Conservation (phyloP, 345 rosid genomes). For the Sisymbrium irio region DNA sequence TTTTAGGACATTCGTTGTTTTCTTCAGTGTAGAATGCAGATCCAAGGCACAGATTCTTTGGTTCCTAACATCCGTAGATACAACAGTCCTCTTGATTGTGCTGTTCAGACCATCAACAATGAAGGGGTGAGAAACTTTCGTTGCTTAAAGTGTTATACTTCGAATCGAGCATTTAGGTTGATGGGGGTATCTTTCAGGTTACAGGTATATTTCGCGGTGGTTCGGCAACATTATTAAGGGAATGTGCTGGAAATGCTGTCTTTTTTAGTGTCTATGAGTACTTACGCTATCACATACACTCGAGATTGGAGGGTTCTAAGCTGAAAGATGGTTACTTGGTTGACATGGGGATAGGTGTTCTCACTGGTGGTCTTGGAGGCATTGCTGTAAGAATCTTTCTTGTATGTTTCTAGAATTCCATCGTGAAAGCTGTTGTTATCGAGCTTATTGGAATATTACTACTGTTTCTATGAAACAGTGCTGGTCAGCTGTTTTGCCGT, state of each 20-base stretch:
- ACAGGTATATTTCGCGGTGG: slow-evolving; percentile 90
- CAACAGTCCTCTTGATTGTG: slow-evolving; percentile 77
- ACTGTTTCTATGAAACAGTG: slow-evolving; percentile 42
- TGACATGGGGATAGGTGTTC: slow-evolving; percentile 82
- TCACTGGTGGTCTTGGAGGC: slow-evolving; percentile 90
- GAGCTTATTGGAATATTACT: not conserved
- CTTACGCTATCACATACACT: slow-evolving; percentile 67
- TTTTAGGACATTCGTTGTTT: slow-evolving; percentile 39
- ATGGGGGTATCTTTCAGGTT: slow-evolving; percentile 57
- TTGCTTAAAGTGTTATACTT: not conserved
- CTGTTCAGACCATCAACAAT: slow-evolving; percentile 60
- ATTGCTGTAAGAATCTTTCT: slow-evolving; percentile 67
- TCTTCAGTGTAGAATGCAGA: slow-evolving; percentile 97
- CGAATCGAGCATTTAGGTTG: slow-evolving; percentile 21
- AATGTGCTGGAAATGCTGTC: slow-evolving; percentile 73
- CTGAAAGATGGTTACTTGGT: slow-evolving; percentile 51
- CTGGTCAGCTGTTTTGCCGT: slow-evolving; percentile 80
- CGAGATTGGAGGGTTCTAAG: slow-evolving; percentile 42
- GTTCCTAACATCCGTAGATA: slow-evolving; percentile 64
- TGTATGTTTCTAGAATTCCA: not conserved
- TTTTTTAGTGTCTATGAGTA: slow-evolving; percentile 81
- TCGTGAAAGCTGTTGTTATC: not conserved
- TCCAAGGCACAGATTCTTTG: slow-evolving; percentile 82
- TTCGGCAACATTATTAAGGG: slow-evolving; percentile 74
- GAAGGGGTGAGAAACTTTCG: slow-evolving; percentile 75